Evolutionary conservation across 1,284 basidiomycete species (phyloP).

Genomic region (Melampsora americana): DNA sequence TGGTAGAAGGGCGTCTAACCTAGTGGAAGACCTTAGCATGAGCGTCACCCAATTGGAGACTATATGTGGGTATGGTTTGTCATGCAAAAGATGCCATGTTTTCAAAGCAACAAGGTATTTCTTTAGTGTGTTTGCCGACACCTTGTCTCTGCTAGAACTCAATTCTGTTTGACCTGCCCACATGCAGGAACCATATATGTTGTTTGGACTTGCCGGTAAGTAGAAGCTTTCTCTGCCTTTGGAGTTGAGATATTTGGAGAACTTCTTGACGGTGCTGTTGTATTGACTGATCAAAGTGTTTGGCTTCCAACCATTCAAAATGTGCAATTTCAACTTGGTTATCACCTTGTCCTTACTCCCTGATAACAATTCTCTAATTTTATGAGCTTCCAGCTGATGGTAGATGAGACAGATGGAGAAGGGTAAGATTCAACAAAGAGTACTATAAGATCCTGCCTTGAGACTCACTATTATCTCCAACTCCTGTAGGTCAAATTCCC

Average conservation of each 20-base stretch:
- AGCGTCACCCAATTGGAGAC: background rate
- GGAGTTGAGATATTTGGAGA: background rate
- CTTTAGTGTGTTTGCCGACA: background rate
- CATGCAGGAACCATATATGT: background rate
- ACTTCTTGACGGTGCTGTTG: slow-evolving; percentile 4
- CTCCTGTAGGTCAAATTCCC: no score
- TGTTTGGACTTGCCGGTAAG: background rate
- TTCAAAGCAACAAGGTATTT: background rate
- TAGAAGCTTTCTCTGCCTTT: background rate
- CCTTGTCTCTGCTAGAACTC: background rate
- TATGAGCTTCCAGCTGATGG: no score
- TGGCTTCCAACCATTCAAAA: background rate
- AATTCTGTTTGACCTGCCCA: background rate
- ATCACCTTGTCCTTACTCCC: no score
- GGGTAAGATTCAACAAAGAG: no score
- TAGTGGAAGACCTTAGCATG: background rate
- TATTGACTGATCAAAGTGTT: background rate
- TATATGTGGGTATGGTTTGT: background rate
- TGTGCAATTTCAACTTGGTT: background rate
- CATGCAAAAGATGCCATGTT: slow-evolving; percentile 2
- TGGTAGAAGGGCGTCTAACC: background rate
- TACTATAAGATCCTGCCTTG: no score
- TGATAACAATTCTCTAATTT: no score
- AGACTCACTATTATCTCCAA: no score
- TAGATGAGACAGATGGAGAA: no score